Conservation (phyloP, 768 basidiomycete genomes). For the Lentinula raphanica region DNA sequence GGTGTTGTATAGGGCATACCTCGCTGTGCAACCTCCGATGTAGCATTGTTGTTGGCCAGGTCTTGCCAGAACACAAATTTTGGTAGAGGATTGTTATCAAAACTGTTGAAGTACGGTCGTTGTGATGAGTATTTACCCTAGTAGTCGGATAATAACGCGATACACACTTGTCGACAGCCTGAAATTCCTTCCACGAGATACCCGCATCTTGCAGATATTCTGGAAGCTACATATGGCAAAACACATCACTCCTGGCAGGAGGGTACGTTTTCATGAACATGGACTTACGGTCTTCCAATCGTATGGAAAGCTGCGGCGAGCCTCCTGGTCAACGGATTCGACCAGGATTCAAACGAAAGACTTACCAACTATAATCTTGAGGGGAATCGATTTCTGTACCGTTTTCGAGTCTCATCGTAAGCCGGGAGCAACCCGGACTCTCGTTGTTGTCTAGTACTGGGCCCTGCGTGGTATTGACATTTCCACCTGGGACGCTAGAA, state of each 20-base stretch:
- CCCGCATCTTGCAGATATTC: conserved; percentile 6
- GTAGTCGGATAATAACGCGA: too few relatives aligned
- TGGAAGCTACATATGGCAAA: neutral
- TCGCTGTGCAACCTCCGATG: conserved; percentile 1
- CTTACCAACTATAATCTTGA: conserved; percentile 1
- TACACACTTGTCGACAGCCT: conserved; percentile 5
- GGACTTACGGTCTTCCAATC: conserved; percentile 5
- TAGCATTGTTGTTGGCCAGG: neutral
- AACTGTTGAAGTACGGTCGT: too few relatives aligned
- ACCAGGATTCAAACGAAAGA: neutral
- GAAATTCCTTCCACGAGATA: conserved; percentile 6
- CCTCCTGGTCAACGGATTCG: neutral
- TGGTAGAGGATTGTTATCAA: conserved; percentile 4
- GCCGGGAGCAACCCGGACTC: conserved; percentile 2
- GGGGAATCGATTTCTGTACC: conserved; percentile 1
- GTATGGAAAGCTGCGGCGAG: neutral
- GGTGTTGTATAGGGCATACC: neutral
- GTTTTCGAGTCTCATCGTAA: conserved; percentile 2
- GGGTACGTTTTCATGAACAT: too few relatives aligned
- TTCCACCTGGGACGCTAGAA: neutral
- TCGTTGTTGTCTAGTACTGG: conserved; percentile 9
- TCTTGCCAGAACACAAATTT: neutral
- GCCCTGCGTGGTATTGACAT: conserved; percentile 7
- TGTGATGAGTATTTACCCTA: too few relatives aligned
- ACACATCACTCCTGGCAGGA: too few relatives aligned